phyloP scores from a whole-genome alignment of 169 alveolate species.

The Blepharisma undulans region DNA sequence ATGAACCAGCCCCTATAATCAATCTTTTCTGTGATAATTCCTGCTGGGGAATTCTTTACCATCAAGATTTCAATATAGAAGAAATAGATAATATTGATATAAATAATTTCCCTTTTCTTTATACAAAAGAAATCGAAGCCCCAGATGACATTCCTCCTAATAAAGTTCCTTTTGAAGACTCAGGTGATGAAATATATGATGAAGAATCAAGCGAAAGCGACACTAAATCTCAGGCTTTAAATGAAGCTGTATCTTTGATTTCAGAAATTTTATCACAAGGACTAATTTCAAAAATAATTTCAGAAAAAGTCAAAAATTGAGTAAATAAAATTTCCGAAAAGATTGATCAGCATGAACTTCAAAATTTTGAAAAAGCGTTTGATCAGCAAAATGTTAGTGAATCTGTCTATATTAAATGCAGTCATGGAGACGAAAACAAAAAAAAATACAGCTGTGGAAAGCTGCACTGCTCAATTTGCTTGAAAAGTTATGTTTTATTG shows the following conservation, averaged over 20 bases:
- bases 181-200: not conserved
- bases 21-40: not conserved
- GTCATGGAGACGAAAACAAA: not conserved
- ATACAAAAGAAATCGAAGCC: not conserved
- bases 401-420: not conserved
- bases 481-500: not conserved
- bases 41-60: not conserved
- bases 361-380: not conserved
- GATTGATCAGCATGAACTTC: not conserved
- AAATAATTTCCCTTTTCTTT: not conserved
- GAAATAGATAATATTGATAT: not conserved
- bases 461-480: not conserved
- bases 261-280: not conserved
- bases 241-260: not conserved
- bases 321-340: not conserved
- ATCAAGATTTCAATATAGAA: not conserved
- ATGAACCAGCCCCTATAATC: not conserved
- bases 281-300: not conserved
- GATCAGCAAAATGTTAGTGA: not conserved
- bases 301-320: not conserved
- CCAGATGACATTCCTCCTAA: not conserved
- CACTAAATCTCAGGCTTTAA: not conserved
- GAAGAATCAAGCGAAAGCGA: not conserved
- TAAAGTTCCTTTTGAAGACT: not conserved
- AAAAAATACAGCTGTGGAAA: not conserved